Conservation (phyloP, 139 green algal genomes). For the Chlamydomonas asymmetrica region DNA sequence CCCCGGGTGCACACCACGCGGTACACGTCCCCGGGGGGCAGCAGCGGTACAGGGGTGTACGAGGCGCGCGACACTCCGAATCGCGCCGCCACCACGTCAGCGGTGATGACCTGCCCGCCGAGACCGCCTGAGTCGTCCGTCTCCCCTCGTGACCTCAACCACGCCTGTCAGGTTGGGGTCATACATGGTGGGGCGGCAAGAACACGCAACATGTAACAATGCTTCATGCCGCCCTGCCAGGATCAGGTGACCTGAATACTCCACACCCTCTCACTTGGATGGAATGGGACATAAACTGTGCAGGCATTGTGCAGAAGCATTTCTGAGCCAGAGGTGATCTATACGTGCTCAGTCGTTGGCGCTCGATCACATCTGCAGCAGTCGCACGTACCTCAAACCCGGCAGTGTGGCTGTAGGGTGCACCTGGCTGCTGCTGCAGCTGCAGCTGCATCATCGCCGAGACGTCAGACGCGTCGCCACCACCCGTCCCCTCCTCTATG, state of each 20-base stretch:
- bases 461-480: not conserved
- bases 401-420: slow-evolving; percentile 63
- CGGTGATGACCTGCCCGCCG: slow-evolving; percentile 58
- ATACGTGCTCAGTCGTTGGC: not conserved
- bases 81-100: slow-evolving; percentile 65
- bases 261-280: not conserved
- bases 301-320: not conserved
- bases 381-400: slow-evolving; percentile 65
- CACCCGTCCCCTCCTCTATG: not conserved
- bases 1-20: not conserved
- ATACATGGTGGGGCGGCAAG: not conserved
- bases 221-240: not conserved
- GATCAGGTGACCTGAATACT: not conserved
- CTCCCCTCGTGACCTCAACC: slow-evolving; percentile 72
- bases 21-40: slow-evolving; percentile 55
- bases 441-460: slow-evolving; percentile 65
- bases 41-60: slow-evolving; percentile 75
- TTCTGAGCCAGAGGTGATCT: not conserved
- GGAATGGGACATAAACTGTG: not conserved
- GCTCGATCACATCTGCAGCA: not conserved
- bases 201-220: not conserved
- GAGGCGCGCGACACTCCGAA: slow-evolving; percentile 78
- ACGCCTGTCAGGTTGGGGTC: slow-evolving; percentile 58
- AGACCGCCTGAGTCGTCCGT: not conserved
- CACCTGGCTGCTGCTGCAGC: slow-evolving; percentile 44